Evolutionary conservation across 257 asterid species (phyloP), one percentile per base, ranked within the genome.

Genomic region (Nicotiana undulata): DNA sequence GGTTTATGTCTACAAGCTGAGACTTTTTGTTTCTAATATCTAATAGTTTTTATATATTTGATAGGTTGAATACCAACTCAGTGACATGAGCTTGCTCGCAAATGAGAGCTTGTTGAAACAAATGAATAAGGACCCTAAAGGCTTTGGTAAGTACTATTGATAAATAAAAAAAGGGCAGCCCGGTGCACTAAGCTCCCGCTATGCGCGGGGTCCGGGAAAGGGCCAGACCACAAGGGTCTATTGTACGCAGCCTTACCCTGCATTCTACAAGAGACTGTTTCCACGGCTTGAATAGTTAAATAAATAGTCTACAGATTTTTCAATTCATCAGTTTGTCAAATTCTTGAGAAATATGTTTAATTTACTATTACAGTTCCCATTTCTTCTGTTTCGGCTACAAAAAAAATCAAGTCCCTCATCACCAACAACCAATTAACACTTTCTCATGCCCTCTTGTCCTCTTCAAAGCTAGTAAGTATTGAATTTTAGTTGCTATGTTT

Each of bases 61-160:
- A 37, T 90, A 94, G 99, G 98, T 94, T 65, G 99, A 96, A 77
- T 96, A 94, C 83, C 96, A 94, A 86, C 93, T 94, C 66, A 94
- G 98, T 82, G 98, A 94, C 84, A 91, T 94, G 98, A 94, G 99
- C 89, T 86, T 96, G 89, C 91, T 96, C 65, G 98, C 98, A 20
- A 96, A 96, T 55, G 99, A 96, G 75, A 87, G 94, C 55, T 89
- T 96, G 81, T 91, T 88, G 6, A 96, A 94, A 81, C 98, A 92
- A 74, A 94, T 92, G 63, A 85, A 72, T 40, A 96, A 90, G 86
- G 98, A 96, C 65, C 91, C 93, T 6, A 96, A 96, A 87, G 97
- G 97, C 82, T 96, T 79, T 61, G 98, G 99, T 94, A 80, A 90
- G 92, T 16, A 78, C 61, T 46, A 72, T 46, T 15, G 7, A 46